These are phyloP conservation scores for Debaryomyces psychrophilus DNA, from an alignment of 1,139 yeast species.

Conservation along the genomic window DNA sequence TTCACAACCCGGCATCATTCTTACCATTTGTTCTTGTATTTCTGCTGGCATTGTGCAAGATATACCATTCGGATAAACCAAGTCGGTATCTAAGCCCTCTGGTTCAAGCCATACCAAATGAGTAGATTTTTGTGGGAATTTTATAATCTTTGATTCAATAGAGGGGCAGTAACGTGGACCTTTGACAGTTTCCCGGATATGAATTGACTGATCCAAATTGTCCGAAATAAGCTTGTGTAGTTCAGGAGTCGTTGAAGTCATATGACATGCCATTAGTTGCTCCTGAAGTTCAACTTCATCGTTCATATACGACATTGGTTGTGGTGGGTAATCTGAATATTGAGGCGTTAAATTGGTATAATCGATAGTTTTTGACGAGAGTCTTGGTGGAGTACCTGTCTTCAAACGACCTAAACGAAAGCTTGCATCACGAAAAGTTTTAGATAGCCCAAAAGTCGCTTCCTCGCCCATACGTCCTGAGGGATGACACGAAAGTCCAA, in stretches of 20 bases:
- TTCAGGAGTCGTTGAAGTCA: conserved; percentile 75
- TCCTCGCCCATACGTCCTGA: conserved; percentile 94
- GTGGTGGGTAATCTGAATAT: conserved; percentile 76
- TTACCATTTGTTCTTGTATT: conserved; percentile 74
- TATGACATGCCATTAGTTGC: conserved; percentile 68
- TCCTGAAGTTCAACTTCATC: conserved; percentile 62
- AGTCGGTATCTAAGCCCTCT: conserved; percentile 83
- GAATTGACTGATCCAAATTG: conserved; percentile 82
- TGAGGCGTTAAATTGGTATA: conserved; percentile 63
- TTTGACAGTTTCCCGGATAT: conserved; percentile 89
- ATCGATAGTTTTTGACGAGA: conserved; percentile 72
- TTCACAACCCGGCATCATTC: conserved; percentile 85
- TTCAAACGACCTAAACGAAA: conserved; percentile 87
- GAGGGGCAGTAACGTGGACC: conserved; percentile 99
- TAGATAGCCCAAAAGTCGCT: conserved; percentile 87
- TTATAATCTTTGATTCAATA: conserved; percentile 82
- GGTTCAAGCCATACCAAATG: conserved; percentile 97
- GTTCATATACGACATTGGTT: conserved; percentile 90
- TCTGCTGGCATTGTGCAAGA: conserved; percentile 97
- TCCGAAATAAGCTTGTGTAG: conserved; percentile 70
- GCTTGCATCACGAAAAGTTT: conserved; percentile 74
- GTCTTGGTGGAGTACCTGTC: conserved; percentile 96
- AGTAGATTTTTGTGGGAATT: conserved; percentile 72
- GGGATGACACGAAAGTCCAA: conserved; percentile 78
- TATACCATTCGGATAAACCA: conserved; percentile 94